Base-by-base conservation (phyloP, 805 yeast species). In the Priceomyces fermenticarens region DNA sequence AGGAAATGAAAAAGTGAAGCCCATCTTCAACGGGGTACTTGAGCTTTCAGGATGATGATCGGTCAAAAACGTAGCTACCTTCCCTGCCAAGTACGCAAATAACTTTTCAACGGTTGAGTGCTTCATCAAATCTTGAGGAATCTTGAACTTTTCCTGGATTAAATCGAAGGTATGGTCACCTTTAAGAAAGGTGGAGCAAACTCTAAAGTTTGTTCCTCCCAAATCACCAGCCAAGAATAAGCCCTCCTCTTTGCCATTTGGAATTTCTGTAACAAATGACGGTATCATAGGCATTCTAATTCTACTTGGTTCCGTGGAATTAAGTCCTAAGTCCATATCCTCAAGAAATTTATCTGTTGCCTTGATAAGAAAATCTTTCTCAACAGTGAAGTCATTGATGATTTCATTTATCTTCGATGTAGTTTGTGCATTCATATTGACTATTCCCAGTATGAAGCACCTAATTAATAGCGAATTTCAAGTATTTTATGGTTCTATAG, bases 181-280 rank as follows among this genome's bases (percentile, higher is more conserved):
- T 37, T 75, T 70, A 52, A 91, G 73, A 29, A 73, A 61, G 25
- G 91, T 90, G 2, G 97, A 88, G 59, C 97, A 89, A 17, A 93
- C 96, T 55, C 99, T 76, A 67, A 91, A 88, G 62, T 93, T 90
- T 43, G 98, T 90, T 38, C 98, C 98, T 47, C 99, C 99, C 39
- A 91, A 73, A 58, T 91, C 98, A 3, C 93, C 96, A 40, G 98
- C 98, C 45, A 91, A 68, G 47, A 75, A 80, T 30, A 86, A 71
- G 34, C 98, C 98, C 41, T 70, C 72, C 60, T 91, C 99, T 36
- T 77, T 72, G 33, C 99, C 99, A 32, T 75, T 77, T 15, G 99
- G 99, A 42, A 88, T 76, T 9, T 77, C 73, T 7, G 96, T 87
- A 27, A 91, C 96, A 58, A 64, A 91, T 1, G 96, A 79, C 29